Base-by-base conservation (phyloP, 1,284 basidiomycete species). In the Apiotrichum domesticum region DNA sequence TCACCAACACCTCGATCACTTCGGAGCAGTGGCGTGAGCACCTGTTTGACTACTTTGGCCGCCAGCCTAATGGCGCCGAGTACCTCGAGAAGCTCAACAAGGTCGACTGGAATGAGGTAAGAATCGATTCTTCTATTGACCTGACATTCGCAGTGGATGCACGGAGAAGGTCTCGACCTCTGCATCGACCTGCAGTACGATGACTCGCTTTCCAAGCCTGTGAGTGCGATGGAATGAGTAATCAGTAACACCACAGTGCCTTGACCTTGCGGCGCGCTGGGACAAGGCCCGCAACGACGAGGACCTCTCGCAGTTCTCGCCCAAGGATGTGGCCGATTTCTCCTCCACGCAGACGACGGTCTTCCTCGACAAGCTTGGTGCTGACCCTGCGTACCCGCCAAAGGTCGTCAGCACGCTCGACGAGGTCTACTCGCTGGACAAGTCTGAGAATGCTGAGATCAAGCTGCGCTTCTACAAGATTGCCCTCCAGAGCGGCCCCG, bases 1-100 rank as follows among this genome's bases (percentile, higher is more conserved):
- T 80, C 63, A 67, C 68, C 35, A 80, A 91, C 13, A 84, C 86
- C 70, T 88, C 89, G 61, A 90, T 98, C 71, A 88, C 87, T 13
- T 96, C 92, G 0, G 79, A 84, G 41, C 83, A 95, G 66, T 98
- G 93, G 92, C 87, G 88, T 67, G 78, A 80, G 4, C 90, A 98
- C 70, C 79, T 98, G 21, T 90, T 87, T 66, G 77, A 71, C n/a
- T 95, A 87, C 73, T 98, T 85, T 76, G 78, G 66, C 46, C 68
- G 61, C 41, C 64, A 78, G 63, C 78, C 80, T 62, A 77, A 87
- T 67, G 82, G 80, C 9, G 72, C 79, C 8, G 82, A 85, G 63
- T 85, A 88, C 68, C 77, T 87, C 55, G 82, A 85, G 61, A 81
- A 82, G 35, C 81, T 98, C 40, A 81, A 87, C 63, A 80, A 77